Evolutionary conservation across 1,139 yeast species (phyloP), one percentile per base, ranked within the genome.

Genomic region (Diutina rugosa): DNA sequence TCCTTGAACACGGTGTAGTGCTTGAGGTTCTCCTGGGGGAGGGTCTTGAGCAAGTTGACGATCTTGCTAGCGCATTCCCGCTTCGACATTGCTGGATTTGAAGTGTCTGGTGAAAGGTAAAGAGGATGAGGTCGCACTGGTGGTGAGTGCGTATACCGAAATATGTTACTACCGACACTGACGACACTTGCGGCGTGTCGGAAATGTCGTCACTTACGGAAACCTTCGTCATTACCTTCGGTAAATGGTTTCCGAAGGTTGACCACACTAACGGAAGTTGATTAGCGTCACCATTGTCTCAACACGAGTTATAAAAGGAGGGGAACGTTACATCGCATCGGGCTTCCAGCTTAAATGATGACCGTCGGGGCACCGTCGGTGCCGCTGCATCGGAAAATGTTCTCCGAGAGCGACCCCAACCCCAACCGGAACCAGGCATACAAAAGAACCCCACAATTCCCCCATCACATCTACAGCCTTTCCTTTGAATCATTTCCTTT

Each of bases 1-100:
- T 81, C 85, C 63, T 82, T 86, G 69, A 86, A 85, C 9, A 88
- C 83, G 0, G 86, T 80, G 62, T 83, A 76, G 64, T 85, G 89
- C 62, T 78, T 78, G 58, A 87, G 74, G 59, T 84, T 77, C 62
- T 86, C 93, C 61, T 80, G 77, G 21, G 93, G 95, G 55, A 76
- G 70, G 1, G 79, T 76, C 61, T 69, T 73, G 56, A 76, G 67
- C 46, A 76, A 68, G 41, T 72, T 68, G 56, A 75, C 66, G 57
- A 75, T 73, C 63, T 73, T 75, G 58, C 68, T 67, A 26, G 68
- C 63, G 46, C 72, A 63, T 58, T 73, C 76, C 47, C 12, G 35
- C 29, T 54, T 54, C 51, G 53, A 49, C 53, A 49, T 49, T 29
- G 30, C 26, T n/a, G n/a, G 9, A 21, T 6, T 44, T 6, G 10